phyloP scores from a whole-genome alignment of 73 alveolate genomes.

The Tetrahymena borealis region DNA sequence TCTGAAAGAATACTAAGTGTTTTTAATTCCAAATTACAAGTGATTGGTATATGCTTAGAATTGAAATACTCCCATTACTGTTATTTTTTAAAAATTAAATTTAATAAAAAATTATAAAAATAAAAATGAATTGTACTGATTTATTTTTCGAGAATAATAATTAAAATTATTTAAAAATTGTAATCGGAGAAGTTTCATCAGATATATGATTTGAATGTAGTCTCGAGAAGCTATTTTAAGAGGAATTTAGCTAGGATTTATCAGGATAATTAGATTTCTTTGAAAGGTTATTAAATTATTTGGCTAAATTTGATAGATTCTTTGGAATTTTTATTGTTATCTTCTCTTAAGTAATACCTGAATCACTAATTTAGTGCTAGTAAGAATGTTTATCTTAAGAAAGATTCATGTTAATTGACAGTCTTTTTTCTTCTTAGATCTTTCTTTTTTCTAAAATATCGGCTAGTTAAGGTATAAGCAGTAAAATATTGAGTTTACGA shows the following conservation, averaged over 20 bases:
- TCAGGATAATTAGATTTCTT: neutral
- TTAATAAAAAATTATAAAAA: neutral
- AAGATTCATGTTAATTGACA: too few species aligned
- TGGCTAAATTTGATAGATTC: neutral
- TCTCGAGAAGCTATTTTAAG: too few species aligned
- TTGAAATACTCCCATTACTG: neutral
- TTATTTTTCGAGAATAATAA: neutral
- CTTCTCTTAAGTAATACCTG: neutral
- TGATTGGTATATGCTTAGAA: neutral
- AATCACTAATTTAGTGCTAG: neutral
- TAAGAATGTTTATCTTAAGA: too few species aligned
- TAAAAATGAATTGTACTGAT: neutral
- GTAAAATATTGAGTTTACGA: neutral
- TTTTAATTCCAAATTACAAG: neutral
- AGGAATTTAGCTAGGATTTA: neutral
- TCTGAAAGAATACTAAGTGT: neutral
- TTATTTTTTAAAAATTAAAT: neutral
- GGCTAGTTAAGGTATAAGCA: neutral
- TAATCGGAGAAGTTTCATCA: too few species aligned
- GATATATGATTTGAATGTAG: too few species aligned
- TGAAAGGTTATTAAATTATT: neutral
- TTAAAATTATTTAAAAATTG: neutral
- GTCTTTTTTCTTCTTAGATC: neutral
- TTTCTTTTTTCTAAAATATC: neutral
- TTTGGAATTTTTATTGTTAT: neutral